Evolutionary conservation across 2,329 filamentous ascomycete species (phyloP).

Genomic region (Aspergillus neotritici): DNA sequence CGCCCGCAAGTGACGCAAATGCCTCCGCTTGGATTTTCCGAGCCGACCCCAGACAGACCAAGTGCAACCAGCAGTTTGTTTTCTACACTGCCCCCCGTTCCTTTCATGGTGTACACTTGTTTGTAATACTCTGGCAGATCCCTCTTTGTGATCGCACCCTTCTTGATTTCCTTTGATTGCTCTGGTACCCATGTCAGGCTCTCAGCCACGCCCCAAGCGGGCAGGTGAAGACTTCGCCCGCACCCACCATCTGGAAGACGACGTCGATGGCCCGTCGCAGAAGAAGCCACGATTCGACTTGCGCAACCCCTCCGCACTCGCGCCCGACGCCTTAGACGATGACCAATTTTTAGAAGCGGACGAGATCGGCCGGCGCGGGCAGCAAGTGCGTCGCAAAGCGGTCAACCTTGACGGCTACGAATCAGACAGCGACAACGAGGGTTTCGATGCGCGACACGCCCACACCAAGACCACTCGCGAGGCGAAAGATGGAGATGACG

Average conservation of each 20-base stretch:
- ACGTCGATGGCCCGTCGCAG: slow-evolving; percentile 41
- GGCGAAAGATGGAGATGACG: slow-evolving; percentile 37
- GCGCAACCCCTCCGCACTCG: slow-evolving; percentile 87
- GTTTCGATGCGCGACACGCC: slow-evolving; percentile 66
- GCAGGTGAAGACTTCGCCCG: slow-evolving; percentile 75
- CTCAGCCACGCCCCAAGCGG: slow-evolving; percentile 73
- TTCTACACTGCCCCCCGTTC: too few species aligned
- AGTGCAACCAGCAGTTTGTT: not conserved
- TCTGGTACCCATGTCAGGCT: slow-evolving; percentile 47
- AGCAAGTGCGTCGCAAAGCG: slow-evolving; percentile 79
- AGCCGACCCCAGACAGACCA: slow-evolving; percentile 30
- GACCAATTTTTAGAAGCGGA: slow-evolving; percentile 80
- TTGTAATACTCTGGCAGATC: slow-evolving; percentile 7
- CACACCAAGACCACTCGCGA: slow-evolving; percentile 48
- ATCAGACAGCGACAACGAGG: slow-evolving; percentile 85
- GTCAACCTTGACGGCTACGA: slow-evolving; percentile 97
- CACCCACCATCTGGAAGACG: slow-evolving; percentile 59
- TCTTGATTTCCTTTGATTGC: not conserved
- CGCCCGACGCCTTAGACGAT: slow-evolving; percentile 70
- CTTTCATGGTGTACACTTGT: not conserved
- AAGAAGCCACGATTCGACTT: slow-evolving; percentile 92
- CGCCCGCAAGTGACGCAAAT: slow-evolving; percentile 34
- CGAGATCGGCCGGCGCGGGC: slow-evolving; percentile 71
- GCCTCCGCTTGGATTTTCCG: slow-evolving; percentile 37
- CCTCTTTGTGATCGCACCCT: not conserved